phyloP scores from a whole-genome alignment of 441 rosid species.

The Brassica hybrid region DNA sequence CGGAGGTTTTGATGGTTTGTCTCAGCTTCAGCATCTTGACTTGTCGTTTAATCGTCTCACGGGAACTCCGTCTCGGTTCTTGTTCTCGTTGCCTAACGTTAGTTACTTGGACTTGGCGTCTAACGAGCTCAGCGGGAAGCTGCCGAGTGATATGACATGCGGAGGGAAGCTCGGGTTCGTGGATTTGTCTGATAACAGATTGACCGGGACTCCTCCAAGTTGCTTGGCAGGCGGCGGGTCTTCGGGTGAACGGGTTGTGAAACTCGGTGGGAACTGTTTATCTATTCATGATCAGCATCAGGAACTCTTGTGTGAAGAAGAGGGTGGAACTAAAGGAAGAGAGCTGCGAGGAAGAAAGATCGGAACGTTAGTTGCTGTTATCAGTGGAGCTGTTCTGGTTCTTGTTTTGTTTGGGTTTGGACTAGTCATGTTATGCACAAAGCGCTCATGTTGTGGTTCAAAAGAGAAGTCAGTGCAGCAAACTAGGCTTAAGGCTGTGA shows the following conservation, averaged over 20 bases:
- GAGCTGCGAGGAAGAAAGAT: slow-evolving; percentile 49
- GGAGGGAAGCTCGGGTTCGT: slow-evolving; percentile 85
- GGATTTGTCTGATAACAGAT: slow-evolving; percentile 83
- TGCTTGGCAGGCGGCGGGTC: slow-evolving; percentile 57
- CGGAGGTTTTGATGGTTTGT: slow-evolving; percentile 54
- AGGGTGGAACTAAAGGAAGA: slow-evolving; percentile 45
- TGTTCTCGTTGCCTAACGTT: slow-evolving; percentile 83
- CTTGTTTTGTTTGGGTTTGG: slow-evolving; percentile 56
- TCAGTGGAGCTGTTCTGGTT: slow-evolving; percentile 63
- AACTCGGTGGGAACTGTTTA: slow-evolving; percentile 76
- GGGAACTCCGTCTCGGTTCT: slow-evolving; percentile 65
- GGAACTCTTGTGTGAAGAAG: slow-evolving; percentile 59
- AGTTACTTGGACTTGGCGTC: slow-evolving; percentile 89
- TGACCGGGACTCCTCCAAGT: slow-evolving; percentile 74
- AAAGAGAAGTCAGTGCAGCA: slow-evolving; percentile 52
- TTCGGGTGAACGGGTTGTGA: slow-evolving; percentile 67
- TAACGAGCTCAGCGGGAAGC: slow-evolving; percentile 73
- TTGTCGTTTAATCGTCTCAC: slow-evolving; percentile 73
- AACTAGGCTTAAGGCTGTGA: slow-evolving; percentile 62
- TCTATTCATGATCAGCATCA: slow-evolving; percentile 66
- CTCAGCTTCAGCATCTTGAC: slow-evolving; percentile 92
- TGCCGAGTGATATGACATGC: slow-evolving; percentile 60
- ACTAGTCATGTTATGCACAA: slow-evolving; percentile 52
- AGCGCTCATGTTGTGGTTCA: slow-evolving; percentile 43
- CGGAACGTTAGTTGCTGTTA: slow-evolving; percentile 53